Percentiles rank a stretch among this genome's conserved stretches.
These are phyloP conservation scores for Pochonia chlamydosporia DNA, from an alignment of 2,329 filamentous ascomycete species.

Conservation along the genomic window DNA sequence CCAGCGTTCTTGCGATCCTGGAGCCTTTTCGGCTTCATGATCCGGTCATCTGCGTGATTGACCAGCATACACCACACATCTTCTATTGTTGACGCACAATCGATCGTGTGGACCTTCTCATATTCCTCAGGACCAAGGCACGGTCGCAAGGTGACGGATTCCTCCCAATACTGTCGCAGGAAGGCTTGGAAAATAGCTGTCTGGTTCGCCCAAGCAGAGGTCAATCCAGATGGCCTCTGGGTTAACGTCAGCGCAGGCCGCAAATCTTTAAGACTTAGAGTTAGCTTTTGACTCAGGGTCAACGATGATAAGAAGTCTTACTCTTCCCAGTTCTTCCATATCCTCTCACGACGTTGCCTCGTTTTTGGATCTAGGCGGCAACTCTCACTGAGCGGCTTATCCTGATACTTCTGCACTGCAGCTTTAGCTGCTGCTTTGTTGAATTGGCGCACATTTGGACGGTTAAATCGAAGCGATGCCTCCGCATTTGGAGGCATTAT, in stretches of 20 bases:
- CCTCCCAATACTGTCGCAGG: conserved; percentile 1
- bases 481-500: neutral
- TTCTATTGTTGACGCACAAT: conserved; percentile 1
- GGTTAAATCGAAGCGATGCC: neutral
- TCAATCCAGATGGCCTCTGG: conserved; percentile 1
- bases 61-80: conserved; percentile 3
- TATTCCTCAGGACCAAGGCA: conserved; percentile 8
- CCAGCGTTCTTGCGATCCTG: conserved; percentile 1
- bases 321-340: conserved; percentile 6
- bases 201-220: conserved; percentile 1
- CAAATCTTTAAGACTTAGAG: conserved; percentile 1
- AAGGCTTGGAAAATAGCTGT: conserved; percentile 2
- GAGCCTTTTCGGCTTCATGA: conserved; percentile 1
- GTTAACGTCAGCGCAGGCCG: conserved; percentile 1
- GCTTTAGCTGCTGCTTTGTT: conserved; percentile 2
- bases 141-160: conserved; percentile 1
- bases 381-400: conserved; percentile 1
- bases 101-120: conserved; percentile 3
- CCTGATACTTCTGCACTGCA: conserved; percentile 1
- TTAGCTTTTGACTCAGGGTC: neutral
- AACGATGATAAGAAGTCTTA: neutral
- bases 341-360: conserved; percentile 1
- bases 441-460: neutral
- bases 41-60: conserved; percentile 1
- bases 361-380: conserved; percentile 5